phyloP scores from a whole-genome alignment of 345 rosid genomes.

The Lumnitzera littorea region DNA sequence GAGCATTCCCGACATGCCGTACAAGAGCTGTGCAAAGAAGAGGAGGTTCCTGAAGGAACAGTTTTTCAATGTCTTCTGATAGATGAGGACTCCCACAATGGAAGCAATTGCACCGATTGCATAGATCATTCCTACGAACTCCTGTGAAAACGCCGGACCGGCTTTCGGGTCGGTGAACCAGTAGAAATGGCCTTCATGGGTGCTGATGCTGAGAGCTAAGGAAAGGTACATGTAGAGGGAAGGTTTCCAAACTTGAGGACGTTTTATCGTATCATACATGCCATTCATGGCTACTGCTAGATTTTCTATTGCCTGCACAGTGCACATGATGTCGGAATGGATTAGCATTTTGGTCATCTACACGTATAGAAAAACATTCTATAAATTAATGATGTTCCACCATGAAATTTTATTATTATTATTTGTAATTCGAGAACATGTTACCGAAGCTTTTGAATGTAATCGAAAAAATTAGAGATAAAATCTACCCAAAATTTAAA shows the following conservation, averaged over 20 bases:
- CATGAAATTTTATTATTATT: no score
- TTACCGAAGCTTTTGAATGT: no score
- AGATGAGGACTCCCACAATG: constrained; percentile 63
- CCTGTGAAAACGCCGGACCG: constrained; percentile 86
- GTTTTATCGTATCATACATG: constrained; percentile 51
- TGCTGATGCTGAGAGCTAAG: constrained; percentile 64
- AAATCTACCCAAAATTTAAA: no score
- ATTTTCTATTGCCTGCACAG: constrained; percentile 35
- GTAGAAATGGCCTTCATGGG: constrained; percentile 77
- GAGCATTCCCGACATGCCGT: constrained; percentile 56
- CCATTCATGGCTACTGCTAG: constrained; percentile 41
- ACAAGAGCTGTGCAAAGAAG: constrained; percentile 56
- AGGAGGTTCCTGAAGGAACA: constrained; percentile 52
- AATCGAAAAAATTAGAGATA: no score
- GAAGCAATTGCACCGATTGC: constrained; percentile 78
- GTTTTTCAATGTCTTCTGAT: constrained; percentile 61
- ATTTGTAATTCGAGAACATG: no score
- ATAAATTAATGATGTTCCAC: no score
- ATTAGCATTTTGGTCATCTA: no score
- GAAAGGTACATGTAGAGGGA: constrained; percentile 71
- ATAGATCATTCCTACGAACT: constrained; percentile 57
- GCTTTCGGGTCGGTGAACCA: constrained; percentile 76
- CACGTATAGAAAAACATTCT: no score
- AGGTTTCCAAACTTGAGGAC: constrained; percentile 84
- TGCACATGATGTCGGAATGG: not conserved